Conservation (phyloP, 306 rosid species). For the Calophaca sinica region DNA sequence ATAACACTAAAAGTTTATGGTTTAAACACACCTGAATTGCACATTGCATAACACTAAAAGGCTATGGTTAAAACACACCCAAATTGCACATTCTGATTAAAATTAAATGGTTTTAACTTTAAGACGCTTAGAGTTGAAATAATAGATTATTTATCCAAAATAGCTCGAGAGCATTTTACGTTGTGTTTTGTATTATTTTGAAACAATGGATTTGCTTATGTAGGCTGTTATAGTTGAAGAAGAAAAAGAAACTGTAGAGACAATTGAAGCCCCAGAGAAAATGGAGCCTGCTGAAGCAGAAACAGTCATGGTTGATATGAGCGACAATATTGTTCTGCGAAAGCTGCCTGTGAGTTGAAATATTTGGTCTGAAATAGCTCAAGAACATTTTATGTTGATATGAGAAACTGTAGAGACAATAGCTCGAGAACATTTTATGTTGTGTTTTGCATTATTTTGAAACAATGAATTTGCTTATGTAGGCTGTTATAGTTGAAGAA, state of each 20-base stretch:
- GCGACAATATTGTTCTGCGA: constrained; percentile 68
- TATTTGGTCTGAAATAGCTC: constrained; percentile 43
- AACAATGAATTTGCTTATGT: constrained; percentile 1
- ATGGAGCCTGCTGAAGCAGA: constrained; percentile 50
- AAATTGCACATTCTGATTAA: no score
- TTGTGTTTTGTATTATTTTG: background rate
- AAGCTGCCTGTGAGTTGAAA: constrained; percentile 88
- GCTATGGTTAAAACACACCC: background rate
- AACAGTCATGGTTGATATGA: constrained; percentile 35
- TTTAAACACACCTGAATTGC: no score
- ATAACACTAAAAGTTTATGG: no score
- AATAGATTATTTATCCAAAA: no score
- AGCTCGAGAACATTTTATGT: no score
- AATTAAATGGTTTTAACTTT: no score
- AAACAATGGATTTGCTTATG: background rate
- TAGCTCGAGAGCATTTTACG: no score
- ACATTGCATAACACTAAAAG: no score
- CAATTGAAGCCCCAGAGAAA: constrained; percentile 36
- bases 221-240: constrained; percentile 50
- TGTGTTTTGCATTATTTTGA: background rate
- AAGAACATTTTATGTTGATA: no score
- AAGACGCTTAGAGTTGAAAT: no score
- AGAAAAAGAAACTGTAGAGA: constrained; percentile 20
- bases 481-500: constrained; percentile 50
- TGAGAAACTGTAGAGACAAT: no score